A percentile compares a stretch with the other conserved stretches of the same genome.
Conservation (phyloP, 202 grass and related monocot species). For the Schoenoplectus tabernaemontani region DNA sequence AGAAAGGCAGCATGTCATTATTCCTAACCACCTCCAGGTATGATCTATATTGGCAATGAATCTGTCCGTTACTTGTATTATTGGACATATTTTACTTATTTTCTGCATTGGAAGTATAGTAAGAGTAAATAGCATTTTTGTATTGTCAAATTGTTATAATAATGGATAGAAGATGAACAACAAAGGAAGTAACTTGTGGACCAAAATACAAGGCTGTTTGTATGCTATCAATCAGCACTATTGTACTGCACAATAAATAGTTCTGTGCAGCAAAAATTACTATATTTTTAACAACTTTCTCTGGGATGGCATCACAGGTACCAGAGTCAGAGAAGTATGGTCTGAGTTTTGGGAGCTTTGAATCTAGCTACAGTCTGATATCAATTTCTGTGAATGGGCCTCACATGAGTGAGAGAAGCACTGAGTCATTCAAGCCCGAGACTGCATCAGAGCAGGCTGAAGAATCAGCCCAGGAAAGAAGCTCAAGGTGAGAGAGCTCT, state of each 20-base stretch:
- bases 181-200: not conserved
- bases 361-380: conserved; percentile 38
- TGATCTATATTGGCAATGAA: not conserved
- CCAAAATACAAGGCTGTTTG: not conserved
- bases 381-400: conserved; percentile 26
- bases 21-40: conserved; percentile 77
- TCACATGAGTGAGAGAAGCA: conserved; percentile 28
- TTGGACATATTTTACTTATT: not conserved
- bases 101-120: not conserved
- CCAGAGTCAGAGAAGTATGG: conserved; percentile 68
- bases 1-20: conserved; percentile 74
- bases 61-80: not conserved
- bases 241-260: not conserved
- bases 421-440: conserved; percentile 7
- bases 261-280: not conserved
- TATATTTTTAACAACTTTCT: not conserved
- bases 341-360: conserved; percentile 87
- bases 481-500: conserved; percentile 30
- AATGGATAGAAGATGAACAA: not conserved
- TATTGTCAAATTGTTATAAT: not conserved
- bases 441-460: conserved; percentile 39
- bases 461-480: conserved; percentile 33
- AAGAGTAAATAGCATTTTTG: not conserved
- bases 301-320: conserved; percentile 27
- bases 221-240: conserved; percentile 1